A percentile compares a stretch with the other conserved stretches of the same genome.
These are phyloP conservation scores for Leptodontidium sp. DNA, from an alignment of 2,329 filamentous ascomycete genomes.

Conservation along the genomic window DNA sequence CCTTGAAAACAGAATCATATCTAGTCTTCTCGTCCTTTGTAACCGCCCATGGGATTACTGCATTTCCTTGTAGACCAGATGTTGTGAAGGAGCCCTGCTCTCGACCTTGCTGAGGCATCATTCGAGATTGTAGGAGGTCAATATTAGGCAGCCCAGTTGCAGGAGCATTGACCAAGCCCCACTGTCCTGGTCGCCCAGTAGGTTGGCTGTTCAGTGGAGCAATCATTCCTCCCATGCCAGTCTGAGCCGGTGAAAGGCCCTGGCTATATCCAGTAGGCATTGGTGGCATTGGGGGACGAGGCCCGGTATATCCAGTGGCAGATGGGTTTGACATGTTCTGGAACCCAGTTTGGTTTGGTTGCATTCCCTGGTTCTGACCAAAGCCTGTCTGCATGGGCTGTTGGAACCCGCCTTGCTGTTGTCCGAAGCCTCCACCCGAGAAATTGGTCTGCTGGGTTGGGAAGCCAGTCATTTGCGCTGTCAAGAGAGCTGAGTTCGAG, in stretches of 20 bases:
- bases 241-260: slow-evolving; percentile 66
- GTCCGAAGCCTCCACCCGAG: slow-evolving; percentile 49
- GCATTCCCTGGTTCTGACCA: slow-evolving; percentile 61
- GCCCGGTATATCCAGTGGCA: slow-evolving; percentile 81
- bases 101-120: slow-evolving; percentile 96
- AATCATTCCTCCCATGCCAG: slow-evolving; percentile 64
- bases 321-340: slow-evolving; percentile 73
- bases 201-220: slow-evolving; percentile 87
- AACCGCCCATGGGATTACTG: slow-evolving; percentile 96
- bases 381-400: slow-evolving; percentile 62
- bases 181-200: slow-evolving; percentile 91
- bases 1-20: slow-evolving; percentile 93
- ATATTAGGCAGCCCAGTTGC: slow-evolving; percentile 91
- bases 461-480: slow-evolving; percentile 74
- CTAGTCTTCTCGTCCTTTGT: slow-evolving; percentile 98
- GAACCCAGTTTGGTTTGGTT: slow-evolving; percentile 75
- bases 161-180: slow-evolving; percentile 97
- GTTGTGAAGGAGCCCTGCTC: slow-evolving; percentile 86
- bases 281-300: slow-evolving; percentile 79
- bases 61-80: slow-evolving; percentile 87
- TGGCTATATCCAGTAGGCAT: slow-evolving; percentile 79
- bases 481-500: slow-evolving; percentile 72
- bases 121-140: slow-evolving; percentile 87
- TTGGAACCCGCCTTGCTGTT: slow-evolving; percentile 54
- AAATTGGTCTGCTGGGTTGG: slow-evolving; percentile 58